Conservation (phyloP, 805 yeast genomes). For the Hanseniaspora vineae region DNA sequence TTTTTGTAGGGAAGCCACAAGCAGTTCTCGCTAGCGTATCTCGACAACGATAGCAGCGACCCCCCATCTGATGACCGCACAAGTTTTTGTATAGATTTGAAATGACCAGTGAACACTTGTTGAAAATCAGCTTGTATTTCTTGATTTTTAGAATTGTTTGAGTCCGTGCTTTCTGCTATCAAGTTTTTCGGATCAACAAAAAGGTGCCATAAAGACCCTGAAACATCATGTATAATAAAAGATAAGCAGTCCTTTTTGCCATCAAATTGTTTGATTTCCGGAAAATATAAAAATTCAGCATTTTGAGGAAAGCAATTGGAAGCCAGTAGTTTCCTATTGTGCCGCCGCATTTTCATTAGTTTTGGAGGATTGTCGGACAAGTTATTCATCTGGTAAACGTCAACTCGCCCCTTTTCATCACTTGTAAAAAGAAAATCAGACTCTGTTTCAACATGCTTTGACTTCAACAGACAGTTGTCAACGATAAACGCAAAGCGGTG, state of each 20-base stretch:
- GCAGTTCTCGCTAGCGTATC: conserved; percentile 45
- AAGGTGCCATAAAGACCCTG: conserved; percentile 26
- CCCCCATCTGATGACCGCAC: conserved; percentile 56
- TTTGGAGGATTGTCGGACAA: conserved; percentile 44
- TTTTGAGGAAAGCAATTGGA: conserved; percentile 17
- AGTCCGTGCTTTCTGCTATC: conserved; percentile 2
- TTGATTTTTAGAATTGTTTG: not conserved
- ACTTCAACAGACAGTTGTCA: conserved; percentile 27
- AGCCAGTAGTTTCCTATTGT: conserved; percentile 19
- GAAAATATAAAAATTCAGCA: conserved; percentile 25
- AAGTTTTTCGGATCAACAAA: conserved; percentile 17
- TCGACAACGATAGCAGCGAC: conserved; percentile 42
- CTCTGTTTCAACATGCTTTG: conserved; percentile 12
- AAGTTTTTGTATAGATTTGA: conserved; percentile 59
- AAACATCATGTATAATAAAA: conserved; percentile 33
- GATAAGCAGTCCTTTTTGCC: conserved; percentile 23
- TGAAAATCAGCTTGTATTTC: conserved; percentile 21
- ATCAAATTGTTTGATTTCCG: conserved; percentile 22
- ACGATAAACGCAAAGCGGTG: conserved; percentile 27
- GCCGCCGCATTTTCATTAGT: conserved; percentile 29
- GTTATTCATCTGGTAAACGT: conserved; percentile 36
- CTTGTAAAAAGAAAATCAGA: conserved; percentile 29
- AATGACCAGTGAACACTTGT: conserved; percentile 72
- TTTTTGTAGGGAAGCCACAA: conserved; percentile 41
- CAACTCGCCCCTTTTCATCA: conserved; percentile 29